Conservation (phyloP, 768 basidiomycete species). For the Boletus sensibilis region DNA sequence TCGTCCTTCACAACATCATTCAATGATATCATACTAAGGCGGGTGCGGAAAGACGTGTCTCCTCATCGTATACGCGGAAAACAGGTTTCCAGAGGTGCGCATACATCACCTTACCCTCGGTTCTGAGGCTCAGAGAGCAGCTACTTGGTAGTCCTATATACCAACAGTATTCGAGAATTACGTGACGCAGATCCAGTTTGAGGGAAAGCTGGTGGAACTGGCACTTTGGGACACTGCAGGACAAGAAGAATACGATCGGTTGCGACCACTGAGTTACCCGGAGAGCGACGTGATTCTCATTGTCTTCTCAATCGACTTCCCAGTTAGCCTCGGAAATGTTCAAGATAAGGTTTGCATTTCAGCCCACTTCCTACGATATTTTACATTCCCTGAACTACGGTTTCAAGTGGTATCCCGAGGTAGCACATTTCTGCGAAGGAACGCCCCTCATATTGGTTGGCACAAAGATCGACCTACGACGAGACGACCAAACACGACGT, state of each 20-base stretch:
- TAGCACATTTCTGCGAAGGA: slow-evolving; percentile 87
- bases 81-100: slow-evolving; percentile 90
- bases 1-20: slow-evolving; percentile 28
- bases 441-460: slow-evolving; percentile 90
- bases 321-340: slow-evolving; percentile 86
- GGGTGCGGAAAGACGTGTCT: slow-evolving; percentile 94
- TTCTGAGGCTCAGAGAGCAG: slow-evolving; percentile 21
- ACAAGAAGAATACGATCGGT: slow-evolving; percentile 93
- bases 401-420: slow-evolving; percentile 86
- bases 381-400: slow-evolving; percentile 9
- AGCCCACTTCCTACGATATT: not conserved
- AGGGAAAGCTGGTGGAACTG: slow-evolving; percentile 87
- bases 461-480: slow-evolving; percentile 89
- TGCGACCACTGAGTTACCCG: slow-evolving; percentile 83
- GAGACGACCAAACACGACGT: slow-evolving; percentile 80
- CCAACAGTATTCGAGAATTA: slow-evolving; percentile 96
- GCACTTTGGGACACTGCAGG: slow-evolving; percentile 99
- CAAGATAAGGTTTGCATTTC: slow-evolving; percentile 69
- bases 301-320: slow-evolving; percentile 93
- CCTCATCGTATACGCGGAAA: slow-evolving; percentile 94
- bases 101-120: not conserved
- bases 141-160: slow-evolving; percentile 67
- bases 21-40: slow-evolving; percentile 44
- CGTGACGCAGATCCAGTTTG: slow-evolving; percentile 81
- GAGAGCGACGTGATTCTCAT: slow-evolving; percentile 91